These are phyloP conservation scores for Acorus calamus DNA, from an alignment of 106 monocot species.

Conservation along the genomic window DNA sequence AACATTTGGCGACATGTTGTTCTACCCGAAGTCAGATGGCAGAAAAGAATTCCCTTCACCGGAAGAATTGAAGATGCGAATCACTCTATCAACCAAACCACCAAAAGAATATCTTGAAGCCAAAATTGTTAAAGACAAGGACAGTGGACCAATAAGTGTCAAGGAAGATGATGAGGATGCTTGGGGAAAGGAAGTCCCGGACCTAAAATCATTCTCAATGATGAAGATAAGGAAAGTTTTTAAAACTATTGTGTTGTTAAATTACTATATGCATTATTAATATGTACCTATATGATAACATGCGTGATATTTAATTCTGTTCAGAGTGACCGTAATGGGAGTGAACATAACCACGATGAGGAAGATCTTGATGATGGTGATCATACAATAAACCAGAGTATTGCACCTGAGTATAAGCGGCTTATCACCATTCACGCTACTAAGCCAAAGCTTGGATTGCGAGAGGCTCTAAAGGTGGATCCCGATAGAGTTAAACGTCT, in stretches of 20 bases:
- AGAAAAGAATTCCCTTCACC: slow-evolving; percentile 45
- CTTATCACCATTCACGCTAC: too few relatives aligned
- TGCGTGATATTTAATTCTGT: background rate
- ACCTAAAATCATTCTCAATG: background rate
- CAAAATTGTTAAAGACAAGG: background rate
- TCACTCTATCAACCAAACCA: slow-evolving; percentile 41
- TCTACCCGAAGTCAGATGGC: slow-evolving; percentile 15
- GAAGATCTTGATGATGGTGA: slow-evolving; percentile 4
- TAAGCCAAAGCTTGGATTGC: too few relatives aligned
- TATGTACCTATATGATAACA: background rate
- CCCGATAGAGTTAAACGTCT: too few relatives aligned
- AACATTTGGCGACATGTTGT: slow-evolving; percentile 51
- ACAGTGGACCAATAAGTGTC: background rate
- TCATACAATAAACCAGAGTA: background rate
- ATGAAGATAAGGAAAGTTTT: background rate
- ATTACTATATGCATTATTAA: background rate
- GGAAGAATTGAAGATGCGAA: slow-evolving; percentile 23
- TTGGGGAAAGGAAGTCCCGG: background rate
- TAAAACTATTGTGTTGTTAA: background rate
- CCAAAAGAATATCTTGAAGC: slow-evolving; percentile 21
- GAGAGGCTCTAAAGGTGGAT: too few relatives aligned
- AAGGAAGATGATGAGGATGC: background rate
- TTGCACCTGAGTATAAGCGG: background rate
- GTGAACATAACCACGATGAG: background rate
- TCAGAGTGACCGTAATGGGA: background rate